Conservation (phyloP, 2,329 filamentous ascomycete genomes). For the Trichoderma arundinaceum region DNA sequence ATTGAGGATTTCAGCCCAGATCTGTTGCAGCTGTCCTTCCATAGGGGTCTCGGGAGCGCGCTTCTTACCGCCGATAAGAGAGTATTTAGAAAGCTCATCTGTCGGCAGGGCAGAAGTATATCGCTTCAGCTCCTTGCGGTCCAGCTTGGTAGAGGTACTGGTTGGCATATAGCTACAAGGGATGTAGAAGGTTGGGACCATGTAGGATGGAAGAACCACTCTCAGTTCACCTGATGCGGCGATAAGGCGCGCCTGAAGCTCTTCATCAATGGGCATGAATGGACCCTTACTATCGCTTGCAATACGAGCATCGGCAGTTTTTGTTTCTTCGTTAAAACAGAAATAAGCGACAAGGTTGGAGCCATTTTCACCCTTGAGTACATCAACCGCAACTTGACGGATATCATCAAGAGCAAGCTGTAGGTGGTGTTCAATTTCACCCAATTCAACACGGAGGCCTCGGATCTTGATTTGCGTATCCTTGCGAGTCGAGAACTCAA, state of each 20-base stretch:
- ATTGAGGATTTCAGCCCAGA: slow-evolving; percentile 28
- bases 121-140: slow-evolving; percentile 13
- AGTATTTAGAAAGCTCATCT: slow-evolving; percentile 15
- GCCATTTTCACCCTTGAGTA: slow-evolving; percentile 6
- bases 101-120: neutral
- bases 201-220: slow-evolving; percentile 22
- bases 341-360: slow-evolving; percentile 25
- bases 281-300: neutral
- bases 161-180: slow-evolving; percentile 22
- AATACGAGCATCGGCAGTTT: neutral
- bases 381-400: slow-evolving; percentile 7
- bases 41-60: slow-evolving; percentile 20
- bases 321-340: slow-evolving; percentile 9
- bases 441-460: slow-evolving; percentile 25
- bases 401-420: slow-evolving; percentile 12
- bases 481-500: neutral
- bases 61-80: slow-evolving; percentile 7
- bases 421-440: slow-evolving; percentile 26
- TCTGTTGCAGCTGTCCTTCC: slow-evolving; percentile 18
- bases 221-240: slow-evolving; percentile 10
- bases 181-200: slow-evolving; percentile 27
- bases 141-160: slow-evolving; percentile 22
- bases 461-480: slow-evolving; percentile 31
- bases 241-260: slow-evolving; percentile 29
- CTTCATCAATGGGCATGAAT: slow-evolving; percentile 28